Conservation (phyloP, 2,329 filamentous ascomycete species). For the Aspergillus viridinutans region DNA sequence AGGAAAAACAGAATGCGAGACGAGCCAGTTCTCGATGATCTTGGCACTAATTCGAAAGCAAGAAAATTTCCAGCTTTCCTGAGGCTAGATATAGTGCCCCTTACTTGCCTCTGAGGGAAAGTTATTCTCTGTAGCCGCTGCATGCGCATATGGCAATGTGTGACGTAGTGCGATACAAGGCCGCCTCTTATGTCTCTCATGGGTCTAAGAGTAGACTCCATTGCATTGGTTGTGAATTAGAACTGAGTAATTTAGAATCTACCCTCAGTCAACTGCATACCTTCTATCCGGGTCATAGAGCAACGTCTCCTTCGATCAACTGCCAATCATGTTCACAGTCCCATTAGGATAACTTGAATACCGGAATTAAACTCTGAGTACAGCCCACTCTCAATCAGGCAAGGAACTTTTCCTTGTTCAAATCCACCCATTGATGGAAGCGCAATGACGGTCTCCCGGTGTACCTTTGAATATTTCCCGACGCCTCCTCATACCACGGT, state of each 20-base stretch:
- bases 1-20: too few relatives aligned
- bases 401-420: slow-evolving; percentile 24
- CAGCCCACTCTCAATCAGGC: background rate
- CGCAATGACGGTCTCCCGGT: slow-evolving; percentile 22
- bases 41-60: background rate
- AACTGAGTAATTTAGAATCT: background rate
- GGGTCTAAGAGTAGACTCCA: too few relatives aligned
- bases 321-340: background rate
- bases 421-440: slow-evolving; percentile 33
- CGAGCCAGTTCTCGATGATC: too few relatives aligned
- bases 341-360: background rate
- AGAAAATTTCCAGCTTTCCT: background rate
- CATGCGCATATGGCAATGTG: too few relatives aligned
- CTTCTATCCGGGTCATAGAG: too few relatives aligned
- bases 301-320: background rate
- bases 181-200: too few relatives aligned
- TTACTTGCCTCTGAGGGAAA: too few relatives aligned
- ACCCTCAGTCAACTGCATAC: background rate
- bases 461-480: slow-evolving; percentile 31
- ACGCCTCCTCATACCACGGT: slow-evolving; percentile 10
- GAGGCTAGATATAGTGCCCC: too few relatives aligned
- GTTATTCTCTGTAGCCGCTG: too few relatives aligned
- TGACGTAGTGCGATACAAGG: too few relatives aligned
- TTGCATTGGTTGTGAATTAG: background rate
- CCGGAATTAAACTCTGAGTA: too few relatives aligned